Conservation (phyloP, 768 basidiomycete species). For the Coprinopsis strossmayeri region DNA sequence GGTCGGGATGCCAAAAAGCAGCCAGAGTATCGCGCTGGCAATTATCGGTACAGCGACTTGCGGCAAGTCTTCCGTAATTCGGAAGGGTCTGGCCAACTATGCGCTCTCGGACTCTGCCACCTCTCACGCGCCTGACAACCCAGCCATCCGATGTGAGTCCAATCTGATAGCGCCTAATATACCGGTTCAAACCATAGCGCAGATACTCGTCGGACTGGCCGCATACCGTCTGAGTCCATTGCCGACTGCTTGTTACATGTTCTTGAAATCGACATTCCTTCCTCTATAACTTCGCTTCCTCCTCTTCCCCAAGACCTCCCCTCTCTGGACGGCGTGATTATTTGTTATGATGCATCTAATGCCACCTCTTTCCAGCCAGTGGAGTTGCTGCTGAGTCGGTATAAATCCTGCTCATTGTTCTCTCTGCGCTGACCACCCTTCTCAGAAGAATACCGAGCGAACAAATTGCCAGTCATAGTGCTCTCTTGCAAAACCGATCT, state of each 20-base stretch:
- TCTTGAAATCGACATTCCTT: constrained; percentile 48
- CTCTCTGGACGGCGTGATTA: constrained; percentile 66
- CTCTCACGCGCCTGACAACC: constrained; percentile 17
- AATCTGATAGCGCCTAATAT: neutral
- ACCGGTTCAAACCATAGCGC: constrained; percentile 3
- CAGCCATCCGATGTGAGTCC: constrained; percentile 16
- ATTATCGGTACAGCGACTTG: constrained; percentile 75
- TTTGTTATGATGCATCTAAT: constrained; percentile 79
- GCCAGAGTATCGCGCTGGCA: constrained; percentile 47
- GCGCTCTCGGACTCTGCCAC: constrained; percentile 39
- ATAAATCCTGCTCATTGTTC: neutral
- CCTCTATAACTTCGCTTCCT: constrained; percentile 23
- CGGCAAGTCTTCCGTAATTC: constrained; percentile 82
- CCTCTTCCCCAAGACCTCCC: constrained; percentile 31
- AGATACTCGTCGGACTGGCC: constrained; percentile 27
- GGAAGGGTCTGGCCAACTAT: constrained; percentile 65
- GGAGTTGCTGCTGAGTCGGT: constrained; percentile 66
- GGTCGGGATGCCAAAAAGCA: constrained; percentile 1
- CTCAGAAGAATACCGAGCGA: constrained; percentile 50
- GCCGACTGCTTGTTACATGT: constrained; percentile 42
- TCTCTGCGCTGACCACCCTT: constrained; percentile 3
- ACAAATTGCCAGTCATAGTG: constrained; percentile 62
- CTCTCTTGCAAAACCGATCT: constrained; percentile 87
- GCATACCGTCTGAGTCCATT: constrained; percentile 12
- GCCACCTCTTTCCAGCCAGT: constrained; percentile 59